Evolutionary conservation across 2,329 filamentous ascomycete genomes (phyloP).

Genomic region (Phialocephala sp.): DNA sequence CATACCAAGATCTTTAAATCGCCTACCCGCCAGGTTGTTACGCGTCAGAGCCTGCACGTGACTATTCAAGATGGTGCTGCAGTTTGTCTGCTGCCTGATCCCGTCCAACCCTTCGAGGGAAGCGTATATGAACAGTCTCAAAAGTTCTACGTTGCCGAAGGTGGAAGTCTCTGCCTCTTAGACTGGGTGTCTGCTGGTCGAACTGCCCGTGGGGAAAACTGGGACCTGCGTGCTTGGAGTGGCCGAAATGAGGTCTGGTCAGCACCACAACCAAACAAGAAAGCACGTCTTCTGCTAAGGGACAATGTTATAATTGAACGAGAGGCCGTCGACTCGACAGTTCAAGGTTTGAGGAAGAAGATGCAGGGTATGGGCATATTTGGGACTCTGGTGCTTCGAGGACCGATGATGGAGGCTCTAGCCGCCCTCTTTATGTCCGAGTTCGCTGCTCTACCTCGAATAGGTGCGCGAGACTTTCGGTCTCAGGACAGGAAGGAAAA

Average conservation of each 20-base stretch:
- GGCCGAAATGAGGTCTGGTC: slow-evolving; percentile 89
- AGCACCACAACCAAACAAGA: slow-evolving; percentile 46
- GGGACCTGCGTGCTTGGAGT: slow-evolving; percentile 80
- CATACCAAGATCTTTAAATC: slow-evolving; percentile 97
- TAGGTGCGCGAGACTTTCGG: slow-evolving; percentile 82
- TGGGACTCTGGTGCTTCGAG: slow-evolving; percentile 84
- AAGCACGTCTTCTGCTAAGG: slow-evolving; percentile 73
- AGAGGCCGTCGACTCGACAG: slow-evolving; percentile 49
- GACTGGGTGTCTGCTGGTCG: slow-evolving; percentile 96
- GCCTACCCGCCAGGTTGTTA: slow-evolving; percentile 57
- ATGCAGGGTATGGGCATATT: slow-evolving; percentile 80
- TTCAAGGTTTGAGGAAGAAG: slow-evolving; percentile 55
- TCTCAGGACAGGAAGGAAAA: slow-evolving; percentile 55
- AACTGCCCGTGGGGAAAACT: slow-evolving; percentile 83
- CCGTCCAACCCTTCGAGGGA: slow-evolving; percentile 86
- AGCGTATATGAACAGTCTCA: slow-evolving; percentile 88
- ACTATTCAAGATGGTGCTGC: slow-evolving; percentile 56
- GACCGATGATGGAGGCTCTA: slow-evolving; percentile 69
- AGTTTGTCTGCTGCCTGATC: slow-evolving; percentile 81
- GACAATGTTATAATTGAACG: slow-evolving; percentile 81
- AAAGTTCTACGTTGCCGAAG: slow-evolving; percentile 67
- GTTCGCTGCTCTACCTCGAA: slow-evolving; percentile 77
- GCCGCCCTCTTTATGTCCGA: slow-evolving; percentile 78
- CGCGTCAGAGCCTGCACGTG: slow-evolving; percentile 61
- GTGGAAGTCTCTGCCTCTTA: slow-evolving; percentile 75